Base-by-base conservation (phyloP, 1,284 basidiomycete genomes). In the Ceratobasidium sp. region DNA sequence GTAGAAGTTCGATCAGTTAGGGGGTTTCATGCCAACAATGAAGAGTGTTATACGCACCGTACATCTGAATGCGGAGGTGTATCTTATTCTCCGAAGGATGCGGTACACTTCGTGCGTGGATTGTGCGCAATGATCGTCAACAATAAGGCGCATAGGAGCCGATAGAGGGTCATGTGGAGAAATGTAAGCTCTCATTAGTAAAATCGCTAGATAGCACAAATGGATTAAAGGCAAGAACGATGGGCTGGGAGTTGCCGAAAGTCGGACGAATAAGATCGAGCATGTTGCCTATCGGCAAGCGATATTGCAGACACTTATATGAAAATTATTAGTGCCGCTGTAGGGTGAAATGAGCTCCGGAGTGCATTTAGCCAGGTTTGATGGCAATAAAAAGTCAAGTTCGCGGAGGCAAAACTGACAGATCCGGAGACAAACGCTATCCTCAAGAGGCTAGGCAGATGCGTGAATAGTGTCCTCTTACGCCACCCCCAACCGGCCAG, bases 51-150 rank as follows among this genome's bases (percentile, higher is more conserved):
- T 25, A 84, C 94, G 74, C 76, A 98, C 95, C 95, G 76, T 96
- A 96, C 95, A 98, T 99, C 84, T 98, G 96, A 71, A 99, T 91
- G 19, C 97, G 89, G 50, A 98, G 82, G 76, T 98, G 92, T 74
- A 98, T 97, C 76, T 93, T 89, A 75, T 93, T 91, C 81, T 99
- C 96, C 21, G 95, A 97, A 4, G 96, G 95, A 79, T 98, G 95
- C 1, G 96, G 96, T 41, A 87, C 91, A 75, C 92, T 95, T 60
- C 30, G 30, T 13, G 30, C 30, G 19, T 13, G n/a, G 30, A 41
- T 50, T 41, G 50, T 52, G 19, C 46, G 11, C n/a, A 2, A 30
- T 36, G 49, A 47, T 50, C 33, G n/a, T 30, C 47, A 47, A 62
- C 59, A 62, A 62, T 62, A 52, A n/a, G 39, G 49, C 36, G 33